Percentiles rank a stretch among this genome's conserved stretches.
These are phyloP conservation scores for Hyparrhenia diplandra DNA, from an alignment of 176 grass and related monocot genomes.

Conservation along the genomic window DNA sequence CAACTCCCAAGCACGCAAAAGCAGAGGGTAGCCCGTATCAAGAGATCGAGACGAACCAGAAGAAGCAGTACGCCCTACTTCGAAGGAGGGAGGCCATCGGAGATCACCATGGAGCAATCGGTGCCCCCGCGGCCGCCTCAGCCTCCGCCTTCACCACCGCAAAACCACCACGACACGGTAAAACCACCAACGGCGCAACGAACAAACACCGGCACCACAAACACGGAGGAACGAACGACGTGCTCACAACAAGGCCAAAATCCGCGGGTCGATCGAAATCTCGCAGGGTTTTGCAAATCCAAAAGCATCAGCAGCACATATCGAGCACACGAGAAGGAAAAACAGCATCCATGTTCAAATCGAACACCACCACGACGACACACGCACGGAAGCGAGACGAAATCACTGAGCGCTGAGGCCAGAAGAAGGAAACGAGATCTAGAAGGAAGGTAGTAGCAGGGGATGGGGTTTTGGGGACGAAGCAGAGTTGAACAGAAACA, in stretches of 20 bases:
- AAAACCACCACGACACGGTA: slow-evolving; percentile 3
- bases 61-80: not conserved
- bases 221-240: not conserved
- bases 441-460: not conserved
- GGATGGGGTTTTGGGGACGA: not conserved
- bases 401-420: not conserved
- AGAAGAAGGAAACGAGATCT: not conserved
- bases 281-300: not conserved
- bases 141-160: not conserved
- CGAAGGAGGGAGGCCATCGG: not conserved
- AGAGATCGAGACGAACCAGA: not conserved
- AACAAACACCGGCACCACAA: not conserved
- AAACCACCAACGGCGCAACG: not conserved
- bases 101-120: not conserved
- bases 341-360: no score
- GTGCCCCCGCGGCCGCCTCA: slow-evolving; percentile 6
- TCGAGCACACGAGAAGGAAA: no score
- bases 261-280: not conserved
- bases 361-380: no score
- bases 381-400: not conserved
- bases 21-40: not conserved
- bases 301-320: no score
- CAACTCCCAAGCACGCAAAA: not conserved
- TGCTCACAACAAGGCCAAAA: not conserved
- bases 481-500: not conserved